phyloP scores from a whole-genome alignment of 306 rosid species.

The Prunus davidiana region DNA sequence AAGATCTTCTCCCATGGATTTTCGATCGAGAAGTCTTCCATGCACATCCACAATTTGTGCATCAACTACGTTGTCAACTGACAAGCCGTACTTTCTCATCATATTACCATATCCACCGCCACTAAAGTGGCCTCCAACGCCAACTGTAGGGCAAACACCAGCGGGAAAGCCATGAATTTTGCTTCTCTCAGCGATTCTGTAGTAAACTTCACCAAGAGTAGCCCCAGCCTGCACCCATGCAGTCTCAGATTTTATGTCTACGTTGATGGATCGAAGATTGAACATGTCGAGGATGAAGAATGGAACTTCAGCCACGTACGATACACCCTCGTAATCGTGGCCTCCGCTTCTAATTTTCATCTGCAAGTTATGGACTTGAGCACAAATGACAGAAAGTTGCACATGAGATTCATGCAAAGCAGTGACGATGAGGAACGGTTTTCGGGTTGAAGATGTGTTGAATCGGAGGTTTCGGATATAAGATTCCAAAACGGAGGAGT shows the following conservation, averaged over 20 bases:
- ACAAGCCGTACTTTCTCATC: conserved; percentile 49
- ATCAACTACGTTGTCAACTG: conserved; percentile 36
- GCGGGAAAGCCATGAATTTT: conserved; percentile 40
- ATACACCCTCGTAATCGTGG: conserved; percentile 65
- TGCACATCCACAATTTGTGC: conserved; percentile 31
- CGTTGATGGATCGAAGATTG: conserved; percentile 41
- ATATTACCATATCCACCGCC: conserved; percentile 45
- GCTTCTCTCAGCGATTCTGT: conserved; percentile 34
- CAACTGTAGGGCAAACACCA: conserved; percentile 38
- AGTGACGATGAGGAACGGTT: conserved; percentile 57
- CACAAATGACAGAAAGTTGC: conserved; percentile 47
- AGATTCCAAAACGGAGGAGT: conserved; percentile 42
- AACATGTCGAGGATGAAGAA: conserved; percentile 72
- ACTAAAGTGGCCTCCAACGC: conserved; percentile 41
- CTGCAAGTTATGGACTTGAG: conserved; percentile 40
- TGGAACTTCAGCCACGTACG: conserved; percentile 49
- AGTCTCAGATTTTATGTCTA: conserved; percentile 41
- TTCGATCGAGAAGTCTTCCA: conserved; percentile 33
- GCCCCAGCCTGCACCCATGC: conserved; percentile 71
- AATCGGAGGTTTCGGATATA: conserved; percentile 61
- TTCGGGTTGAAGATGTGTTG: conserved; percentile 48
- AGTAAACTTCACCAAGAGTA: conserved; percentile 35
- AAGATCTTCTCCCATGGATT: conserved; percentile 42
- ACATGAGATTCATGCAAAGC: conserved; percentile 60
- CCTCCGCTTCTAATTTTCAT: conserved; percentile 76